phyloP scores from a whole-genome alignment of 2,329 filamentous ascomycete genomes.

The Diaporthe citrichinensis region DNA sequence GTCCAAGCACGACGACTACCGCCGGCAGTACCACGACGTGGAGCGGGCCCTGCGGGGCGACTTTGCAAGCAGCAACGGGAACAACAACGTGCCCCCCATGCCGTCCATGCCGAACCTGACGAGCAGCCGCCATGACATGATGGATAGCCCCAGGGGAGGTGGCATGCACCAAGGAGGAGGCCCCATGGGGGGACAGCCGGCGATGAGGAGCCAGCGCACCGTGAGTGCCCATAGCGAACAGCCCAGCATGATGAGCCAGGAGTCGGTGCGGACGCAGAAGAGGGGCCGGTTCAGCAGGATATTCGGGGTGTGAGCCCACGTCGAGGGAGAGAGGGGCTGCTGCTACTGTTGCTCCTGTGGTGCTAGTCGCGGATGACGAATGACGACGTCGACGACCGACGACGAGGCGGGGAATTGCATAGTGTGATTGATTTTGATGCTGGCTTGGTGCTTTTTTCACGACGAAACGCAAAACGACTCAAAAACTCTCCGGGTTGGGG shows the following conservation, averaged over 20 bases:
- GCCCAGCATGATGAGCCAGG: constrained; percentile 40
- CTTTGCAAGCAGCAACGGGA: constrained; percentile 36
- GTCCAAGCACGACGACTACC: constrained; percentile 60
- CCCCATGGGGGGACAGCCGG: constrained; percentile 20
- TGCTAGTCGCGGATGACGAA: neutral
- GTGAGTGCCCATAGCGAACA: constrained; percentile 36
- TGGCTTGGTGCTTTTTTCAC: constrained; percentile 7
- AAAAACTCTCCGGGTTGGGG: constrained; percentile 16
- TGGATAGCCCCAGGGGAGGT: neutral
- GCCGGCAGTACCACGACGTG: constrained; percentile 58
- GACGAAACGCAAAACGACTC: constrained; percentile 26
- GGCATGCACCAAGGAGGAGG: constrained; percentile 5
- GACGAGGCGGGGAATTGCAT: neutral
- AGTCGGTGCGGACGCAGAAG: constrained; percentile 40
- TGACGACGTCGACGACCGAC: neutral
- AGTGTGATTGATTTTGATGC: constrained; percentile 4
- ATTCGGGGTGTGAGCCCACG: constrained; percentile 31
- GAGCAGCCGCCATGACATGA: constrained; percentile 13
- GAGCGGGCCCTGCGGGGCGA: constrained; percentile 59
- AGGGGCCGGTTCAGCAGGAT: constrained; percentile 39
- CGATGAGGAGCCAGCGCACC: constrained; percentile 36
- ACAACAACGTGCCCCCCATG: constrained; percentile 8
- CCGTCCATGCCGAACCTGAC: constrained; percentile 38
- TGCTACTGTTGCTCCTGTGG: neutral
- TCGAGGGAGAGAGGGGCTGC: neutral